These are phyloP conservation scores for Xylaria sp. DNA, from an alignment of 2,329 filamentous ascomycete genomes.

Conservation along the genomic window DNA sequence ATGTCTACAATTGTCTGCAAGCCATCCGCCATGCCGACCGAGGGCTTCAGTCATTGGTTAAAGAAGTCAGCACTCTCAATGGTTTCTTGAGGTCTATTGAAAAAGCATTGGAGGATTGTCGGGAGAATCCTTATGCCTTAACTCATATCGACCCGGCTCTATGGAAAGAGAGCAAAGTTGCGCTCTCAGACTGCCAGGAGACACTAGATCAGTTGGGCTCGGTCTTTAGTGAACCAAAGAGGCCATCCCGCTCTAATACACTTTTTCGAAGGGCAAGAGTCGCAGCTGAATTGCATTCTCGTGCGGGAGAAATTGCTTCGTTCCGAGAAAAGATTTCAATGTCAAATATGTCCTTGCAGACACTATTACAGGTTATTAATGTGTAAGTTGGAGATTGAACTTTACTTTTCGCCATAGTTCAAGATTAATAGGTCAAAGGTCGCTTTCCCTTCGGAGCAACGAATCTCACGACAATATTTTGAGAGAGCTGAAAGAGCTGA, in stretches of 20 bases:
- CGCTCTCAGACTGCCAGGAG: slow-evolving; percentile 35
- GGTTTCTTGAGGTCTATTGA: slow-evolving; percentile 35
- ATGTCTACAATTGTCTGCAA: slow-evolving; percentile 33
- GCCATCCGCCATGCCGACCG: slow-evolving; percentile 35
- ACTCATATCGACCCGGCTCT: slow-evolving; percentile 36
- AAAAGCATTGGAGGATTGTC: slow-evolving; percentile 34
- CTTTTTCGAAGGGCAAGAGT: slow-evolving; percentile 35
- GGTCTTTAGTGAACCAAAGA: slow-evolving; percentile 31
- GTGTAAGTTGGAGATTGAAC: slow-evolving; percentile 26
- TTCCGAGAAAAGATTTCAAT: slow-evolving; percentile 39
- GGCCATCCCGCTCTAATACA: slow-evolving; percentile 31
- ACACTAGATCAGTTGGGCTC: slow-evolving; percentile 30
- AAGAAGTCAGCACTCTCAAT: slow-evolving; percentile 31
- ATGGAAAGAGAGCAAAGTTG: slow-evolving; percentile 38
- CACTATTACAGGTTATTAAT: slow-evolving; percentile 37
- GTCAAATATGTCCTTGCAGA: slow-evolving; percentile 37
- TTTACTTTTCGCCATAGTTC: background rate
- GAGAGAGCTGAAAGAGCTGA: slow-evolving; percentile 37
- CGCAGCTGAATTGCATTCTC: slow-evolving; percentile 35
- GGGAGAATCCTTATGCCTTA: slow-evolving; percentile 31
- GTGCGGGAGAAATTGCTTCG: slow-evolving; percentile 35
- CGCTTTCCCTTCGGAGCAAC: slow-evolving; percentile 36
- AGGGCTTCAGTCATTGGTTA: slow-evolving; percentile 29
- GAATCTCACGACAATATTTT: slow-evolving; percentile 35
- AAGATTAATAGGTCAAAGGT: slow-evolving; percentile 22